Base-by-base conservation (phyloP, 2,329 filamentous ascomycete species). In the Aspergillus sp. region DNA sequence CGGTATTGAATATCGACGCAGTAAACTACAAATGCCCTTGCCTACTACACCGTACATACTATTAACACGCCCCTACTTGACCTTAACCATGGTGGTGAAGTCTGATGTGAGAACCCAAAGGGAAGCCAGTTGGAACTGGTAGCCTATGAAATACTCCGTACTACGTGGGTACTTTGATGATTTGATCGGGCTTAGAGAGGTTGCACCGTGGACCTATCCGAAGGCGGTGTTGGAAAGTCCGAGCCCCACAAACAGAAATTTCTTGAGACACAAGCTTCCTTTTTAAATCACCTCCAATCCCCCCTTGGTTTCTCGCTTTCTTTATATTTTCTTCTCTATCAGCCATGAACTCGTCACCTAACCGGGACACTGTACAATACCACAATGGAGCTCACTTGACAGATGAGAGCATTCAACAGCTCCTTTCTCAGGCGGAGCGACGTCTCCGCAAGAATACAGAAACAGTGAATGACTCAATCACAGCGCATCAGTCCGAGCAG, bases 361-460 rank as follows among this genome's bases (percentile, higher is more conserved):
- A 44, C 21, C 27, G 12, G 23, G 6, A 27, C n/a, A 37, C n/a
- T 21, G 17, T n/a, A 15, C 44, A 48, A 11, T 49, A 33, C 19
- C 44, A 27, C 4, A 39, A 53, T 39, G 19, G 68, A 43, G 76
- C 80, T 52, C 79, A 82, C 53, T 74, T 89, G 60, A 84, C 82
- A 39, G 86, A 89, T 69, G 82, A 85, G 63, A 83, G 88, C 68
- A 83, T 90, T 51, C 81, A 85, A 54, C 76, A 83, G 68, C 78
- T 90, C 56, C 80, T 90, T 52, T 79, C 80, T 54, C 81, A 88
- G 73, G 87, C 88, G 56, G 85, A 89, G 66, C 72, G 75, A 58
- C 81, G 87, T 61, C 74, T 90, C 61, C 73, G 65, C 65, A 69
- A 70, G 9, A 21, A n/a, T 44, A 35, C 15, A 6, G 21, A 40